Evolutionary conservation across 345 rosid genomes (phyloP).

Genomic region (Eucalyptus caleyi): DNA sequence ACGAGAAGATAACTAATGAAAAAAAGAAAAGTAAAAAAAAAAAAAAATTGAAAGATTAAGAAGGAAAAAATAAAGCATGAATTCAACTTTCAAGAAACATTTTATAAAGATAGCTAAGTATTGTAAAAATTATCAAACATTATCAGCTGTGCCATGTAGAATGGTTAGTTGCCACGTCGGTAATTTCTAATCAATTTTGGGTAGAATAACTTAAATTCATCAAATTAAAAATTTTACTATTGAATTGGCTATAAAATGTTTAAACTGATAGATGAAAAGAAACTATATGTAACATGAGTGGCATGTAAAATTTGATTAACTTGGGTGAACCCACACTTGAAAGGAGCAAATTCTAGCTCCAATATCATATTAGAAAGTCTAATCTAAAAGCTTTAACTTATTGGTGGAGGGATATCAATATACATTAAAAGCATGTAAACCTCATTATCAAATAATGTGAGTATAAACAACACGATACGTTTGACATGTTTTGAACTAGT

Average conservation of each 20-base stretch:
- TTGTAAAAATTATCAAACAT: neutral
- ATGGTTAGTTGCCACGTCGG: rapidly evolving
- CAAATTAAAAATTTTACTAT: neutral
- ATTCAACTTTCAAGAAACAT: too few species aligned
- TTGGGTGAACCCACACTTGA: neutral
- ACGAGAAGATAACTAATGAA: neutral
- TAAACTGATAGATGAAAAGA: neutral
- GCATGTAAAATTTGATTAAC: neutral
- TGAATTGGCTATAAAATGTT: too few species aligned
- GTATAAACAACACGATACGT: neutral
- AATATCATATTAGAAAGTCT: neutral
- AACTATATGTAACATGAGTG: neutral
- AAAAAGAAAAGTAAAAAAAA: too few species aligned
- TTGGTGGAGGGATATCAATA: neutral
- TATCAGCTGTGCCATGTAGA: rapidly evolving
- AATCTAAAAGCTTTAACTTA: neutral
- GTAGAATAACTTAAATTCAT: too few species aligned
- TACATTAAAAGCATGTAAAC: neutral
- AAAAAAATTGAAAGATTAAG: too few species aligned
- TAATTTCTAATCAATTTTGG: neutral
- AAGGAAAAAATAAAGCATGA: too few species aligned
- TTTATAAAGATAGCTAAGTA: too few species aligned
- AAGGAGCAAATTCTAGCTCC: neutral
- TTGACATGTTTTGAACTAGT: neutral
- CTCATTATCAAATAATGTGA: neutral